Base-by-base conservation (phyloP, 2,329 filamentous ascomycete genomes). In the Fusarium fujikuroi region DNA sequence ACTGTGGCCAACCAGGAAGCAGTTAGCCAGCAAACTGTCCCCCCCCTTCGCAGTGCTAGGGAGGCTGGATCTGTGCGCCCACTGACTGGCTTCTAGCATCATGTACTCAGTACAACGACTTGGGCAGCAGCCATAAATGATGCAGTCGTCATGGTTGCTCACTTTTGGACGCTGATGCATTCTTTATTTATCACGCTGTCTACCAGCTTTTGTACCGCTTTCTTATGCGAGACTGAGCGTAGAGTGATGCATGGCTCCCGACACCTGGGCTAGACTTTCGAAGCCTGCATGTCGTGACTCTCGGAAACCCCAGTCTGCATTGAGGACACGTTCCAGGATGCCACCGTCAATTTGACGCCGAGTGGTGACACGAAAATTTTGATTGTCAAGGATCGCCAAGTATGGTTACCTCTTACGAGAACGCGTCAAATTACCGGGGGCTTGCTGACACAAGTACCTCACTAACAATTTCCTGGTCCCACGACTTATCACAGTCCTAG, bases 391-490 rank as follows among this genome's bases (percentile, higher is more conserved):
- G 77, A 77, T 81, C 78, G 68, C 54, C 77, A 68, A 76, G 76
- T 78, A 72, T 46, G 47, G 69, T 64, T 79, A 76, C 80, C 73
- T 77, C 62, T 73, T 76, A 73, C 70, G 72, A 74, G 61, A 72
- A 72, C 64, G 72, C 75, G 75, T 70, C 70, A 71, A 71, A 74
- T 73, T 72, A 53, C 62, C 49, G 56, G 67, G 65, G 57, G 64
- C 53, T 49, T 66, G 59, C 73, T 69, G 44, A 46, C 62, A 60
- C 60, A 83, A 75, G 82, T 83, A 83, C 75, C 78, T 49, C 81
- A 69, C 75, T 83, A 83, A 83, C 81, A 83, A 82, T 83, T 82
- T 78, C 53, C 58, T 59, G 44, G 56, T 69, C 52, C 42, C 36
- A 46, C 25, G 36, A 75, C 74, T 53, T 56, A 15, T 37, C 30